Base-by-base conservation (phyloP, 2,329 filamentous ascomycete species). In the Pleochaeta shiraiana region DNA sequence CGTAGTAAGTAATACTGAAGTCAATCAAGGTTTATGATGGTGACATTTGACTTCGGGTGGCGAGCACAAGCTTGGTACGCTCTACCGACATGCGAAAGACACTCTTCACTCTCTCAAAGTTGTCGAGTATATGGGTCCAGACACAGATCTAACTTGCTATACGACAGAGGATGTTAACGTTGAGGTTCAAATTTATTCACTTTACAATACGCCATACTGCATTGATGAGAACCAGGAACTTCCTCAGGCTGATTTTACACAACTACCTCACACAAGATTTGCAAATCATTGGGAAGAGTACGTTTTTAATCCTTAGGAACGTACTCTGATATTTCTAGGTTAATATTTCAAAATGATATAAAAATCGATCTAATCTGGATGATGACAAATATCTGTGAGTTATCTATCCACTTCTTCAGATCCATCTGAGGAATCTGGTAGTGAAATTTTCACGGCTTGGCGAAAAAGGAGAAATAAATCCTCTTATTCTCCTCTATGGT, bases 381-480 rank as follows among this genome's bases (percentile, higher is more conserved):
- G 47, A 70, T 71, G 65, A 70, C 67, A 0, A 73, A 73, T 34
- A 69, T 70, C 24, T 39, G 70, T 71, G 63, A 26, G 67, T 57
- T 57, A 43, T 4, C 12, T 30, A 34, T 11, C 1, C 14, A n/a
- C 50, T 45, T 31, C 34, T 19, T 57, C 19, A 50, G 26, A 57
- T 30, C 19, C 21, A 30, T 26, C 53, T 57, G 11, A 57, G 31
- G 53, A 28, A 28, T 28, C 16, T 1, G 12, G 11, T 31, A 63
- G 61, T 63, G 21, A 63, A 63, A 47, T 63, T 63, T 30, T 43
- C 61, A 47, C 26, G 63, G 47, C 33, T 33, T n/a, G 37, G 90
- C 88, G 77, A 90, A 95, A 77, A 95, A 95, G 68, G 90, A 90
- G 75, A 96, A 95, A 67, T 75, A 90, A 97, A 75, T 90, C 93